phyloP scores from a whole-genome alignment of 2,329 filamentous ascomycete species.

The Diaporthe sp. region DNA sequence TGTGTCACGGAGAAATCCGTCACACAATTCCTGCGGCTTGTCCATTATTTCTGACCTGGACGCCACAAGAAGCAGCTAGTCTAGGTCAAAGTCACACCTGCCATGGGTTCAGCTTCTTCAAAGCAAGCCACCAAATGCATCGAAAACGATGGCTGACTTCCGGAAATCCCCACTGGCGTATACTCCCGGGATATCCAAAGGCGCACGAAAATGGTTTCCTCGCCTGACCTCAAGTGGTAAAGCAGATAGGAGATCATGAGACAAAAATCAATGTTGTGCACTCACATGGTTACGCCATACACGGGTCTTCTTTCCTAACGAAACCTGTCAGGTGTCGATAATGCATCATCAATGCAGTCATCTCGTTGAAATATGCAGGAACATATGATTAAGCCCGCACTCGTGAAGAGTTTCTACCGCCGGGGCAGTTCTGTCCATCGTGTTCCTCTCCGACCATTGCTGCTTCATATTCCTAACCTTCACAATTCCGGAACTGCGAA shows the following conservation, averaged over 20 bases:
- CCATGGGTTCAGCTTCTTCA: not conserved
- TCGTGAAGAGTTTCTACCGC: not conserved
- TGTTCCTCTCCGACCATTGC: not conserved
- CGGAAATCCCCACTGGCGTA: not conserved
- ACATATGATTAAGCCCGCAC: no score
- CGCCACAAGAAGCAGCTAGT: not conserved
- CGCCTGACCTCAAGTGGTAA: not conserved
- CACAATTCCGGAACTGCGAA: not conserved
- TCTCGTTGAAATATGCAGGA: no score
- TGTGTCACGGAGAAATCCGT: not conserved
- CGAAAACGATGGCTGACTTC: not conserved
- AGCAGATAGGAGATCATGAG: not conserved
- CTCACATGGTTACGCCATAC: not conserved
- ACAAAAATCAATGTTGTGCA: not conserved
- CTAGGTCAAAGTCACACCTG: not conserved
- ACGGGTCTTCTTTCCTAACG: not conserved
- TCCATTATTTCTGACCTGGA: not conserved
- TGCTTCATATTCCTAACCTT: not conserved
- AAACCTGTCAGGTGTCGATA: not conserved
- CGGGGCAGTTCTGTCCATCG: not conserved
- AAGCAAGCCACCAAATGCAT: not conserved
- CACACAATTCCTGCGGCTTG: not conserved
- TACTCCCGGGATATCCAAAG: not conserved
- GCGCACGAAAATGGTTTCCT: not conserved
- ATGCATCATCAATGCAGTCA: no score